A percentile compares a stretch with the other conserved stretches of the same genome.
Evolutionary conservation across 768 basidiomycete species (phyloP).

Genomic region (Auriscalpium vulgare): DNA sequence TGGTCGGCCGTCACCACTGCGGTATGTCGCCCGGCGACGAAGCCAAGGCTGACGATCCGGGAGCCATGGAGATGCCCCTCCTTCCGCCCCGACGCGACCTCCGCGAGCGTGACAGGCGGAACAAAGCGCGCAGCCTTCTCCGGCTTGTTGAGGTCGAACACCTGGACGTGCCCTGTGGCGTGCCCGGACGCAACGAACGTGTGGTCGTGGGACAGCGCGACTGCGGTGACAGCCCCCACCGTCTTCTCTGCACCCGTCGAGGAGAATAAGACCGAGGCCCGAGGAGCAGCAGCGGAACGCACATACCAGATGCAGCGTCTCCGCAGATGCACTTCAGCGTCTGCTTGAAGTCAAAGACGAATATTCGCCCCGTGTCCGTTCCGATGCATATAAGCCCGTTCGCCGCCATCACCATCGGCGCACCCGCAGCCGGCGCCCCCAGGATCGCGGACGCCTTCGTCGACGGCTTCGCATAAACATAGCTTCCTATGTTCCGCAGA

Average conservation of each 20-base stretch:
- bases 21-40: conserved; percentile 88
- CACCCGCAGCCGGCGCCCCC: conserved; percentile 48
- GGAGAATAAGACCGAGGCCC: too few species aligned
- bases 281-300: too few species aligned
- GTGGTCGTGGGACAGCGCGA: conserved; percentile 88
- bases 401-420: conserved; percentile 74
- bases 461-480: conserved; percentile 44
- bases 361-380: conserved; percentile 66
- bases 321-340: conserved; percentile 75
- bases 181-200: conserved; percentile 91
- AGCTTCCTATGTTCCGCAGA: conserved; percentile 49
- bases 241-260: conserved; percentile 36
- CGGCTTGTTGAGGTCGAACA: conserved; percentile 75
- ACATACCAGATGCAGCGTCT: conserved; percentile 50
- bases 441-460: conserved; percentile 58
- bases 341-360: conserved; percentile 90
- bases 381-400: conserved; percentile 89
- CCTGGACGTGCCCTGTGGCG: conserved; percentile 71
- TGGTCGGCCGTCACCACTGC: conserved; percentile 90
- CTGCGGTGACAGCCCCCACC: conserved; percentile 75
- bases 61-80: conserved; percentile 82
- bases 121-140: conserved; percentile 62
- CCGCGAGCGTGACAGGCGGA: conserved; percentile 55
- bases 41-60: conserved; percentile 72
- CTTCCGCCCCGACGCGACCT: conserved; percentile 69